Base-by-base conservation (phyloP, 495 filamentous ascomycete genomes). In the Annulohypoxylon bovei region DNA sequence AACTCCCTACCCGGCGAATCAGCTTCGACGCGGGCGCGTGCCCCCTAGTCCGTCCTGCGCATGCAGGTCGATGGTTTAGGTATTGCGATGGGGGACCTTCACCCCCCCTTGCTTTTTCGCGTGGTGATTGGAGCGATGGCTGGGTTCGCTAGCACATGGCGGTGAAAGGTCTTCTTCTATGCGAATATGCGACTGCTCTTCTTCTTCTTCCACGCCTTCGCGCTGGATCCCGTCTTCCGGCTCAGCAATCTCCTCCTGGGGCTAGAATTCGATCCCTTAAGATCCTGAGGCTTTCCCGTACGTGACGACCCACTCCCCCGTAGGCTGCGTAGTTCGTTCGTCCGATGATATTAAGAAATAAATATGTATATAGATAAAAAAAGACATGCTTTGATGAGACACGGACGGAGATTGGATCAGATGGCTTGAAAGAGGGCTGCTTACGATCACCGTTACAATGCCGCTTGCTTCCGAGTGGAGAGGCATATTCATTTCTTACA, bases 91-190 rank as follows among this genome's bases (percentile, higher is more conserved):
- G 70, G 39, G 61, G 70, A 30, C 49, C 50, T 58, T 42, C 39
- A n/a, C n/a, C 55, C 33, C 47, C 65, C 69, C 69, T 64, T 67
- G 65, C 54, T 56, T 69, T 69, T 65, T 58, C 54, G 57, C 58
- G 47, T 70, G 68, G 68, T 76, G 74, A 76, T 76, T 76, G 74
- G 74, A 56, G 52, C 63, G 68, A 61, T 46, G 70, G 35, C 23
- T 57, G 18, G 67, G 71, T 72, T 72, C 60, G 61, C 52, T 60
- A 60, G 55, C 71, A 77, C 75, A 73, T 77, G 72, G 75, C 75
- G 75, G 75, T 77, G 75, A 73, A 77, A 73, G 42, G 33, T 12
- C 44, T 35, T 16, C 40, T 46, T 22, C n/a, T n/a, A n/a, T n/a
- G n/a, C n/a, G n/a, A n/a, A n/a, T 58, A 27, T 50, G 46, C 11